A percentile compares a stretch with the other conserved stretches of the same genome.
These are phyloP conservation scores for Apophysomyces sp. DNA, from an alignment of 371 early-diverging fungal genomes.

Conservation along the genomic window DNA sequence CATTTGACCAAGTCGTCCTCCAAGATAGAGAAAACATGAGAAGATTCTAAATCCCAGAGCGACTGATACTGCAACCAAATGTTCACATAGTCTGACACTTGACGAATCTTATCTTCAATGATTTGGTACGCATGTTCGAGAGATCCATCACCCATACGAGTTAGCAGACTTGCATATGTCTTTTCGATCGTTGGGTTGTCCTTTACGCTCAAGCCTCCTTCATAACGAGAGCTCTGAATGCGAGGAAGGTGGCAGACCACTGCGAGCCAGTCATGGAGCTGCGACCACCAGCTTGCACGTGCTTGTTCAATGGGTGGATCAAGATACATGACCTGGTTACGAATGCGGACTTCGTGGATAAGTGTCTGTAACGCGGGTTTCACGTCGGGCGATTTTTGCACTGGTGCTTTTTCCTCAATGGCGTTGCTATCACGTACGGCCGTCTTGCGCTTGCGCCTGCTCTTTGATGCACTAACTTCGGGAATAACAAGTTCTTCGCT, in stretches of 20 bases:
- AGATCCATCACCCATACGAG: constrained; percentile 69
- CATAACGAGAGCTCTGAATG: constrained; percentile 91
- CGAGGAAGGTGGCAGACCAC: constrained; percentile 76
- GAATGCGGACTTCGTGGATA: constrained; percentile 84
- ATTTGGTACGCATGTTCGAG: constrained; percentile 79
- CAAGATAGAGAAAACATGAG: constrained; percentile 78
- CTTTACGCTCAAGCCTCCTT: constrained; percentile 69
- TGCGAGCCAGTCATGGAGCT: constrained; percentile 92
- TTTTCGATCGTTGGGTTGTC: constrained; percentile 54
- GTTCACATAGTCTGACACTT: constrained; percentile 84
- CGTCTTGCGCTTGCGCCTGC: constrained; percentile 59
- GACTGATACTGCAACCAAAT: constrained; percentile 98
- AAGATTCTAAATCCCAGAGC: constrained; percentile 94
- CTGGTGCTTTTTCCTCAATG: constrained; percentile 37
- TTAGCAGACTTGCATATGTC: constrained; percentile 75
- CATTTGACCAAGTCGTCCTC: constrained; percentile 91
- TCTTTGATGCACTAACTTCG: constrained; percentile 45
- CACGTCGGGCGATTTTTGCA: constrained; percentile 50
- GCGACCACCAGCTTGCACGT: constrained; percentile 83
- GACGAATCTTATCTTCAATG: constrained; percentile 78
- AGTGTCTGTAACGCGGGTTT: constrained; percentile 64
- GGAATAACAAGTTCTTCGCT: constrained; percentile 48
- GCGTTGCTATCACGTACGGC: constrained; percentile 37
- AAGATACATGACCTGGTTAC: constrained; percentile 94
- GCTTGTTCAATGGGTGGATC: constrained; percentile 96